Evolutionary conservation across 345 rosid species (phyloP).

Genomic region (Limnanthes douglasii): DNA sequence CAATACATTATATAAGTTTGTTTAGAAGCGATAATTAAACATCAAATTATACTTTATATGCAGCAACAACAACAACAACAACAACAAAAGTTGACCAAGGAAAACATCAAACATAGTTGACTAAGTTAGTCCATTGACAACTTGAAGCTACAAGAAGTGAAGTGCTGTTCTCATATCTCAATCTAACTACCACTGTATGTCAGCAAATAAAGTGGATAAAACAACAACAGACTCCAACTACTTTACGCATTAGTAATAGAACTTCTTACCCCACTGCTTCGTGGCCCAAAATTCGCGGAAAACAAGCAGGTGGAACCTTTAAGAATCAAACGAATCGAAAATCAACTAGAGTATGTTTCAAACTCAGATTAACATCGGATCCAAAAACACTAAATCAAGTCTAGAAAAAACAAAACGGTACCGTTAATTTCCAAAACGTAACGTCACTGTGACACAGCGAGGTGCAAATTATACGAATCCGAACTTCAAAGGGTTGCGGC

Average conservation of each 20-base stretch:
- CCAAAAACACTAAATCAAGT: not conserved
- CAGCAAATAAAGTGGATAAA: no score
- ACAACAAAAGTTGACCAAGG: no score
- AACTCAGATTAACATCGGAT: no score
- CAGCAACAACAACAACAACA: not conserved
- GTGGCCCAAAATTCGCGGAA: constrained; percentile 79
- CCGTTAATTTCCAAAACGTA: constrained; percentile 66
- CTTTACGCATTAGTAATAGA: no score
- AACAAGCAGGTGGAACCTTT: constrained; percentile 55
- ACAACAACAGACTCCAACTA: no score
- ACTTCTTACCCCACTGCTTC: constrained; percentile 92
- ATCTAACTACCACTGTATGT: no score
- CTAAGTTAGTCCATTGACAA: not conserved
- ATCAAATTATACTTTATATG: not conserved
- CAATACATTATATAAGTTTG: not conserved
- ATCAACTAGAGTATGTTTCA: not conserved
- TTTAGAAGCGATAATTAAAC: no score
- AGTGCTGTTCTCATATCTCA: no score
- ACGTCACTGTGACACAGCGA: constrained; percentile 70
- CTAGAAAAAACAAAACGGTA: constrained; percentile 4
- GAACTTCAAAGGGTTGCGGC: constrained; percentile 55
- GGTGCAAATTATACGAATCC: constrained; percentile 59
- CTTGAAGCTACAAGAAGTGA: no score
- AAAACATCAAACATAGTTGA: no score
- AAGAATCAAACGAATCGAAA: not conserved